These are phyloP conservation scores for Vitis vinifera DNA, from an alignment of 164 flowering plant species.

Conservation along the genomic window ASM3070453v1 NC_081812.1:13873001-13873500, in stretches of 20 bases:
- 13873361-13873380: conserved; percentile 6
- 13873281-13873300: background rate
- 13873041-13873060: conserved; percentile 18
- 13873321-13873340: no score
- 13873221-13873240: conserved; percentile 27
- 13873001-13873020: conserved; percentile 28
- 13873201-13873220: conserved; percentile 16
- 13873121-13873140: conserved; percentile 45
- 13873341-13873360: no score
- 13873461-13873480: conserved; percentile 54
- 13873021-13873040: conserved; percentile 16
- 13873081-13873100: conserved; percentile 18
- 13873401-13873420: conserved; percentile 45
- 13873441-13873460: conserved; percentile 46
- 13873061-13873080: conserved; percentile 18
- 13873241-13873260: conserved; percentile 18
- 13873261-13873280: conserved; percentile 21
- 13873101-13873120: conserved; percentile 40
- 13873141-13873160: conserved; percentile 34
- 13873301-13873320: background rate
- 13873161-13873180: conserved; percentile 27
- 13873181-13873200: conserved; percentile 19
- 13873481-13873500: conserved; percentile 61
- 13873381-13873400: conserved; percentile 46
- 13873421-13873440: conserved; percentile 66